Evolutionary conservation across 179 eudicot species (phyloP).

Genomic region (Vitellaria paradoxa): DNA sequence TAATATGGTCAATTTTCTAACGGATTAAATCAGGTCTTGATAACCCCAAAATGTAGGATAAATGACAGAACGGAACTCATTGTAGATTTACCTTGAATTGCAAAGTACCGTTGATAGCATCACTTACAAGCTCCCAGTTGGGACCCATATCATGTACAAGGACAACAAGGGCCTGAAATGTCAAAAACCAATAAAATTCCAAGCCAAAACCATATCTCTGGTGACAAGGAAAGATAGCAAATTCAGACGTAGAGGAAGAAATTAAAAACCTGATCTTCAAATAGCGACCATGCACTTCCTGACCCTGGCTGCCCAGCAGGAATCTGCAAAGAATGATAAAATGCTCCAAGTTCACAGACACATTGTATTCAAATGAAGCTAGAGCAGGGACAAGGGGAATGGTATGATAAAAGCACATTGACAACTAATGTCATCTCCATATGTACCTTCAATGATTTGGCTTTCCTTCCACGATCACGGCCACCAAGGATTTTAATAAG

Average conservation of each 20-base stretch:
- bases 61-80: not conserved
- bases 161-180: constrained; percentile 86
- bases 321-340: constrained; percentile 41
- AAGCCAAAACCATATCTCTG: constrained; percentile 16
- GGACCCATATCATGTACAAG: constrained; percentile 99
- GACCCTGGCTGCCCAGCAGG: constrained; percentile 63
- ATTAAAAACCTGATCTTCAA: constrained; percentile 84
- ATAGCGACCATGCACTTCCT: constrained; percentile 79
- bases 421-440: not conserved
- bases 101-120: constrained; percentile 82
- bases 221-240: not conserved
- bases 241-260: not conserved
- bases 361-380: not conserved
- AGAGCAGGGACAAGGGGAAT: not conserved
- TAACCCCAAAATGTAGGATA: not conserved
- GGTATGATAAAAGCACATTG: not conserved
- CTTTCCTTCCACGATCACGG: constrained; percentile 72
- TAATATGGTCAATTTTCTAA: not conserved
- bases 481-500: constrained; percentile 68
- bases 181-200: constrained; percentile 14
- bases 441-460: constrained; percentile 69
- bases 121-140: constrained; percentile 95
- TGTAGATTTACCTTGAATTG: constrained; percentile 70
- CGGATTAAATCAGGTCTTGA: constrained; percentile 4
- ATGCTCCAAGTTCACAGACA: constrained; percentile 12